Conservation (phyloP, 2,329 filamentous ascomycete genomes). For the Fusarium stilboides region DNA sequence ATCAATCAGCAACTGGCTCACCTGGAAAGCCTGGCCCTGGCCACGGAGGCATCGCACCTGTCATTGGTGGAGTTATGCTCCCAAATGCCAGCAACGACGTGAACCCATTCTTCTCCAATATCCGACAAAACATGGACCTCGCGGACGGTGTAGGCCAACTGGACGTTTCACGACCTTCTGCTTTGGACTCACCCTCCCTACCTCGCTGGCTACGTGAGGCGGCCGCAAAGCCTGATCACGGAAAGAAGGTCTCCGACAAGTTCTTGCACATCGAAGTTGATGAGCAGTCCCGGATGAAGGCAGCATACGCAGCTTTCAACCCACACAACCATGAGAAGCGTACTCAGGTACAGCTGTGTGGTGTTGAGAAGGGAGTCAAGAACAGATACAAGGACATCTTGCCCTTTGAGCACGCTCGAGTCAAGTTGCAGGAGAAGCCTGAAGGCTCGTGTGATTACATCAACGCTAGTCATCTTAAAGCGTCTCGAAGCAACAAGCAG, state of each 20-base stretch:
- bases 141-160: conserved; percentile 92
- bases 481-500: conserved; percentile 85
- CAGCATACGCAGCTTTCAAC: conserved; percentile 72
- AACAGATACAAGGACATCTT: conserved; percentile 99
- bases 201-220: conserved; percentile 85
- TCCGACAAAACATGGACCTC: conserved; percentile 96
- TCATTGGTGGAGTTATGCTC: conserved; percentile 91
- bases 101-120: conserved; percentile 96
- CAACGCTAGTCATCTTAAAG: conserved; percentile 90
- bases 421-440: conserved; percentile 79
- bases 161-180: conserved; percentile 65
- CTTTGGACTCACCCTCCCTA: conserved; percentile 67
- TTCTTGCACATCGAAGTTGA: conserved; percentile 88
- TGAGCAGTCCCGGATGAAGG: conserved; percentile 94
- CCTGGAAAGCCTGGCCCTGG: conserved; percentile 64
- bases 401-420: conserved; percentile 93
- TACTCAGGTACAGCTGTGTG: conserved; percentile 79
- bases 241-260: conserved; percentile 84
- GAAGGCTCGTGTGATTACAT: conserved; percentile 89
- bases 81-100: conserved; percentile 77
- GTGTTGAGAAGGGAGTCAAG: conserved; percentile 94
- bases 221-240: conserved; percentile 76
- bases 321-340: conserved; percentile 52
- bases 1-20: conserved; percentile 56
- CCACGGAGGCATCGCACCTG: conserved; percentile 69